Conservation (phyloP, 208 protist species). For the Phytomonas sp. region DNA sequence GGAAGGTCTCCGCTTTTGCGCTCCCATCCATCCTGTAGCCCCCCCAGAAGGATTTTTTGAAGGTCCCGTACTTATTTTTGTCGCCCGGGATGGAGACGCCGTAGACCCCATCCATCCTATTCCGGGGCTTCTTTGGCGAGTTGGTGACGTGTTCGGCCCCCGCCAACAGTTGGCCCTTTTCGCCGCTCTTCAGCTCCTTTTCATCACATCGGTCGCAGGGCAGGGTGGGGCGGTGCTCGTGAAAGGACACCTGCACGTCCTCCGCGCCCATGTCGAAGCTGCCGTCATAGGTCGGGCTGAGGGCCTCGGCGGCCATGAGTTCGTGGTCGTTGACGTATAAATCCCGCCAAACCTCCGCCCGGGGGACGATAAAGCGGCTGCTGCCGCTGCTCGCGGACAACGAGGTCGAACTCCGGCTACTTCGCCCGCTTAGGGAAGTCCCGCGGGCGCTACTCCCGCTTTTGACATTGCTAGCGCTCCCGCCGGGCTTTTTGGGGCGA, state of each 20-base stretch:
- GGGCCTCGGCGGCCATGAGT: background rate
- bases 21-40: background rate
- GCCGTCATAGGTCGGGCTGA: background rate
- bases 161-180: conserved; percentile 12
- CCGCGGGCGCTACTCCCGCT: conserved; percentile 8
- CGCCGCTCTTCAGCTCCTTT: background rate
- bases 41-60: conserved; percentile 11
- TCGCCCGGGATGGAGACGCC: conserved; percentile 9
- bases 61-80: conserved; percentile 44
- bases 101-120: background rate
- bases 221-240: conserved; percentile 3
- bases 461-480: background rate
- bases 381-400: conserved; percentile 19
- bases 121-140: background rate
- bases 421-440: conserved; percentile 9
- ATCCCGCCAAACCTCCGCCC: conserved; percentile 58
- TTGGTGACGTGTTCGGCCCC: background rate
- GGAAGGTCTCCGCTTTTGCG: background rate
- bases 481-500: background rate
- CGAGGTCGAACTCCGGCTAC: conserved; percentile 13
- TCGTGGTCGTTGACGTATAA: conserved; percentile 27
- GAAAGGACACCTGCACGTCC: background rate
- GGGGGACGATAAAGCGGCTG: conserved; percentile 58
- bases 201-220: background rate
- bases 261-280: background rate